A percentile compares a stretch with the other conserved stretches of the same genome.
These are phyloP conservation scores for Fusarium verticillioides DNA, from an alignment of 2,329 filamentous ascomycete species.

Conservation along the genomic window DNA sequence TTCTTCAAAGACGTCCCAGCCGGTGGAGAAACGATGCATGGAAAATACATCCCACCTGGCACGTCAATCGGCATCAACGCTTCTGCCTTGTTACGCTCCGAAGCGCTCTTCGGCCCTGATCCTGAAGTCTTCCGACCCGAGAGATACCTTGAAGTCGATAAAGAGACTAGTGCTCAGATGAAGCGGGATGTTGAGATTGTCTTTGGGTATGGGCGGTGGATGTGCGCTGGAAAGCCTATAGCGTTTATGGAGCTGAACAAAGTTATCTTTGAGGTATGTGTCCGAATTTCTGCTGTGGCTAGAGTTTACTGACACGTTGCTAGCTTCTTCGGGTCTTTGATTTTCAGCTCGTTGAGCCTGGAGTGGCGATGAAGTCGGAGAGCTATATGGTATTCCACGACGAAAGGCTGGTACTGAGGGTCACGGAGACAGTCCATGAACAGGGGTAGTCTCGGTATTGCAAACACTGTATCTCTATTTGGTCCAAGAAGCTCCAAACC, in stretches of 20 bases:
- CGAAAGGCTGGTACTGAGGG: background rate
- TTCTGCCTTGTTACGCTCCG: accelerated
- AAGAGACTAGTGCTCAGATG: background rate
- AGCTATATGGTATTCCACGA: background rate
- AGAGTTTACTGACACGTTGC: accelerated
- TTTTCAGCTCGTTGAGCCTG: background rate
- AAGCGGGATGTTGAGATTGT: background rate
- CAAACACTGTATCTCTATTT: accelerated
- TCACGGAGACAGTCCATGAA: background rate
- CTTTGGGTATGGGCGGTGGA: constrained; percentile 3
- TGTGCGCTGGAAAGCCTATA: background rate
- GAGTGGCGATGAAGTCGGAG: background rate
- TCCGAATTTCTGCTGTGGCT: accelerated
- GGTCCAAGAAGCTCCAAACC: accelerated
- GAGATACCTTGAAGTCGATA: background rate
- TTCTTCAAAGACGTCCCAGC: constrained; percentile 1
- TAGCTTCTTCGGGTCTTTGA: background rate
- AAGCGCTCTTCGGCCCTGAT: background rate
- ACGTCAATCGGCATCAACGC: background rate
- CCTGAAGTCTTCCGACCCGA: background rate
- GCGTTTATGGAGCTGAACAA: constrained; percentile 4
- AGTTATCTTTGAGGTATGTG: background rate
- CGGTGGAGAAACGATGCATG: background rate
- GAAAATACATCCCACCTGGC: background rate
- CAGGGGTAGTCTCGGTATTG: background rate